Evolutionary conservation across 2,329 filamentous ascomycete species (phyloP), one percentile per base, ranked within the genome.

Genomic region (Colletotrichum gloeosporioides): DNA sequence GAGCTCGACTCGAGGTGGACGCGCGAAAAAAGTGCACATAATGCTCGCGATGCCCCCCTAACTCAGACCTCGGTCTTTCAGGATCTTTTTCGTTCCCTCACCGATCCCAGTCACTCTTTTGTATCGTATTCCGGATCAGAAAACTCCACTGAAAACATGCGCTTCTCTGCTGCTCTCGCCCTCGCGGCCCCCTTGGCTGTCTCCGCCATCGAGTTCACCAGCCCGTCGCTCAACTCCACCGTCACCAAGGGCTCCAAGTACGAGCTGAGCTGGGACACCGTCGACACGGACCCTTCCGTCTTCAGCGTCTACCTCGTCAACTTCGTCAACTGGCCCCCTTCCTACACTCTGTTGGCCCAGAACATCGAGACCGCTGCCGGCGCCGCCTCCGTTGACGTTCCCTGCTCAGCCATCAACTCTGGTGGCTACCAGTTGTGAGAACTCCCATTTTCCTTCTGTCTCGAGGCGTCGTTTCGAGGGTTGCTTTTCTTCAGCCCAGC

Each of bases 291-390:
- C 78, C 84, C 86, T 22, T 77, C 80, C 39, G 75, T 69, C 53
- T 84, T 87, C 81, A 85, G 84, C 80, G 79, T 87, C 77, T 87
- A 84, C 77, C 83, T 87, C 69, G 85, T 86, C 82, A 87, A 87
- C 84, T 87, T 87, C 79, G 83, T 86, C 77, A 83, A 86, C 79
- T 87, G 84, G 83, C 86, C 86, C 53, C 86, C 86, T 8, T 83
- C 79, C 76, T 87, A 86, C 78, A 81, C 82, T 44, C 80, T 83
- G 8, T 75, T 87, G 72, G 84, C 83, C n/a, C 73, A 80, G 34
- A 78, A 84, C 76, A 79, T 87, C 36, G 81, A 83, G 36, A 84
- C 84, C 15, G 73, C 79, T 22, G 79, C 82, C 59, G 82, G 82
- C 61, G 78, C 80, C 73, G 69, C 77, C 78, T 77, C 81, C n/a